Evolutionary conservation across 345 rosid genomes (phyloP), one percentile per base, ranked within the genome.

Genomic region (Euphorbia pulcherrima): DNA sequence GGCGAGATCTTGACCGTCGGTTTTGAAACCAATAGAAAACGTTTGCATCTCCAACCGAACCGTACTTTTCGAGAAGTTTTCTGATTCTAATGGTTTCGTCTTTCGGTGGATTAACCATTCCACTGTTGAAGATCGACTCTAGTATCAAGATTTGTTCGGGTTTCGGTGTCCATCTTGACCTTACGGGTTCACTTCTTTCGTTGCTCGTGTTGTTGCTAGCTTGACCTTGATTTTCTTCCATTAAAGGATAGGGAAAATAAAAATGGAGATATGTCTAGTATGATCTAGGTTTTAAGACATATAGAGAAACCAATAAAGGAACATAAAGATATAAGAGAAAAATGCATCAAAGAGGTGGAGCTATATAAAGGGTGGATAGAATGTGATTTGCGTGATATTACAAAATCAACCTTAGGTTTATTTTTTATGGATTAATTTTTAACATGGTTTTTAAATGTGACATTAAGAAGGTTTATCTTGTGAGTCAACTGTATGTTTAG

Each of bases 1-100:
- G 85, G 62, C 99, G 99, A 63, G 97, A 89, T 80, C 99, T 85
- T 28, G 99, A 90, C 24, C 99, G 82, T 53, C 99, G 65, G 80
- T 94, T 94, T 79, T 94, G 99, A 83, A 94, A 94, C 99, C 99
- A 94, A 81, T 94, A 94, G 83, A 94, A 94, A 81, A 94, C 99
- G 79, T 94, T 94, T 51, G 99, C 96, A 50, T 94, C 99, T 2
- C 95, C 97, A 55, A 94, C 97, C 3, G 90, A 64, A 6, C 99
- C 99, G 56, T 88, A 94, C 67, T 91, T 91, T 76, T 94, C 99
- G 17, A 94, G 97, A 55, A 88, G 75, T 76, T 88, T 91, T 50
- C 99, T 74, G 41, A 94, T 94, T 71, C 92, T 83, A 52, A 91
- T 92, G 6, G 99, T 94, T 75, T 94, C 99, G 33, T 89, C 92